These are phyloP conservation scores for Penicillium diatomitis DNA, from an alignment of 495 filamentous ascomycete species.

Conservation along the genomic window DNA sequence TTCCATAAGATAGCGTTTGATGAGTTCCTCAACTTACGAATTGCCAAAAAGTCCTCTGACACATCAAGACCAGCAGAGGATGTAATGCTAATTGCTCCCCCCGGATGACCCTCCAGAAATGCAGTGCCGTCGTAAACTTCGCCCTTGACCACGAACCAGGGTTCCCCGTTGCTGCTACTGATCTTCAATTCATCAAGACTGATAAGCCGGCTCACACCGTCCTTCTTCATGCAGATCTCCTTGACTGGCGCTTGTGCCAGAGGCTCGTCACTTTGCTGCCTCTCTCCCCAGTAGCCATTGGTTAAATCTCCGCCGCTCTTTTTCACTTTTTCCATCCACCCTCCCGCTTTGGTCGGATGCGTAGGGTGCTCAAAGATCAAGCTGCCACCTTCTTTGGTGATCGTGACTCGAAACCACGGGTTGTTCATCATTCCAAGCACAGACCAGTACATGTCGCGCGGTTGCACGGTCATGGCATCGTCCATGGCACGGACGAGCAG, in stretches of 20 bases:
- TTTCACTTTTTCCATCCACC: slow-evolving; percentile 97
- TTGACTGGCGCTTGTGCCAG: slow-evolving; percentile 36
- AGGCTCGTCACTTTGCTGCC: slow-evolving; percentile 47
- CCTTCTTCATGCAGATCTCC: slow-evolving; percentile 75
- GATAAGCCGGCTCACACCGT: slow-evolving; percentile 52
- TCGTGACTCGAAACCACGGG: slow-evolving; percentile 80
- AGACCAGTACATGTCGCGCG: slow-evolving; percentile 94
- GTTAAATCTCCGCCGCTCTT: slow-evolving; percentile 71
- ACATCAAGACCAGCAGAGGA: slow-evolving; percentile 75
- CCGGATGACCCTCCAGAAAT: slow-evolving; percentile 82
- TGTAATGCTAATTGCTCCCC: slow-evolving; percentile 80
- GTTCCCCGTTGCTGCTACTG: slow-evolving; percentile 56
- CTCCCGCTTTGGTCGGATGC: slow-evolving; percentile 70
- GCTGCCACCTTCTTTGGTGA: slow-evolving; percentile 57
- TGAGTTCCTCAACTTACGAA: slow-evolving; percentile 52
- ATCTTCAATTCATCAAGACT: slow-evolving; percentile 62
- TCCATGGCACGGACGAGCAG: slow-evolving; percentile 87
- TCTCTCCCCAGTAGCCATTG: slow-evolving; percentile 86
- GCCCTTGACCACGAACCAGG: slow-evolving; percentile 90
- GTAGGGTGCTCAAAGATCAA: slow-evolving; percentile 88
- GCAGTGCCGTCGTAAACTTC: slow-evolving; percentile 85
- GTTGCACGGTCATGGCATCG: slow-evolving; percentile 79
- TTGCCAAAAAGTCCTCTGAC: slow-evolving; percentile 91
- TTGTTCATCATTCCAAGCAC: slow-evolving; percentile 99
- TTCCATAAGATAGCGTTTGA: not conserved